Percentiles rank a stretch among this genome's conserved stretches.
phyloP scores from a whole-genome alignment of 345 rosid species.

The Turritis glabra region DNA sequence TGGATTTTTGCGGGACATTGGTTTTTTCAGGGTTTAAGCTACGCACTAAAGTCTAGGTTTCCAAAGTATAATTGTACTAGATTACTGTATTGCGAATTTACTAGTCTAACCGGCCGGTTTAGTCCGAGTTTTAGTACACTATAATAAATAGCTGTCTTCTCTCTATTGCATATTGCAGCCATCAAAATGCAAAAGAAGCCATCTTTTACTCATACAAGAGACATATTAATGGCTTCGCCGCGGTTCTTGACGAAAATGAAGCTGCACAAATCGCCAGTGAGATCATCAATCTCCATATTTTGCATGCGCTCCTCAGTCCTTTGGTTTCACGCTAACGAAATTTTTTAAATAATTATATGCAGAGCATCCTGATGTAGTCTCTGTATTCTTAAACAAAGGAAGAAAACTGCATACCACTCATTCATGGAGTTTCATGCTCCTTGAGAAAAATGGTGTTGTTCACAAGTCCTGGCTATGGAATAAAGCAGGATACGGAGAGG shows the following conservation, averaged over 20 bases:
- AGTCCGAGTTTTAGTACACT: background rate
- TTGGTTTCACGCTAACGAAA: background rate
- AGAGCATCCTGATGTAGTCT: conserved; percentile 63
- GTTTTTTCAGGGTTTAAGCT: background rate
- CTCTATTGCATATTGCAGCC: conserved; percentile 44
- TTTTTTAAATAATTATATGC: background rate
- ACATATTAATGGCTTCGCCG: conserved; percentile 71
- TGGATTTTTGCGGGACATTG: background rate
- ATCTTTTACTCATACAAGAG: conserved; percentile 60
- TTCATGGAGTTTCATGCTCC: conserved; percentile 67
- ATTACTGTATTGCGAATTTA: background rate
- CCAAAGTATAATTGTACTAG: background rate
- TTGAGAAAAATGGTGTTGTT: conserved; percentile 44
- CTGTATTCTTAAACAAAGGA: conserved; percentile 59
- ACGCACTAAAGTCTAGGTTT: background rate
- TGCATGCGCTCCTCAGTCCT: background rate
- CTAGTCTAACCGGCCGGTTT: background rate
- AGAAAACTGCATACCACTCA: conserved; percentile 57
- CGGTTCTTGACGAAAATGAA: conserved; percentile 53
- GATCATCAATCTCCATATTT: background rate
- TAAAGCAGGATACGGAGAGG: conserved; percentile 51
- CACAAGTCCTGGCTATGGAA: conserved; percentile 49
- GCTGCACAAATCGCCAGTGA: conserved; percentile 62
- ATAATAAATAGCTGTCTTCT: background rate
- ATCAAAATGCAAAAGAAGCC: conserved; percentile 52